Conservation (phyloP, 345 rosid species). For the Viola odorata region DNA sequence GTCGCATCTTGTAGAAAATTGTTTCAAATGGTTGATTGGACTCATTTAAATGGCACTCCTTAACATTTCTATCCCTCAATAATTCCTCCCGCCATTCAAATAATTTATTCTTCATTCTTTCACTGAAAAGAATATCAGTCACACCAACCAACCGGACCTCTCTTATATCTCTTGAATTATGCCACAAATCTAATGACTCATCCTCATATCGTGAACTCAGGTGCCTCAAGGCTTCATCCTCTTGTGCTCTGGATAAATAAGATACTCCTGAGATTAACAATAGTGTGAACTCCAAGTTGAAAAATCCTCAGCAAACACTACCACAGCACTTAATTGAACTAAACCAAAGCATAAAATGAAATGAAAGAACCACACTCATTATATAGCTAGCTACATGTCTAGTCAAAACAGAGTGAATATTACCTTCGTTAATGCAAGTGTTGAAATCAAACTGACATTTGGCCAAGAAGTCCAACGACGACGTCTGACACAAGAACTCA, state of each 20-base stretch:
- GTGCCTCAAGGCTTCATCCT: slow-evolving; percentile 42
- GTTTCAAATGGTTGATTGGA: slow-evolving; percentile 42
- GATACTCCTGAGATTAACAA: slow-evolving; percentile 70
- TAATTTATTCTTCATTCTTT: slow-evolving; percentile 67
- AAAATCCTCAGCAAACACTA: background rate
- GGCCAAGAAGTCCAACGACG: slow-evolving; percentile 81
- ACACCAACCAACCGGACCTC: slow-evolving; percentile 43
- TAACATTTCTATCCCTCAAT: slow-evolving; percentile 29
- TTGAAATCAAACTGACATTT: slow-evolving; percentile 91
- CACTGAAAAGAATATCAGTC: slow-evolving; percentile 62
- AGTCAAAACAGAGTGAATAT: background rate
- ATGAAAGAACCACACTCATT: background rate
- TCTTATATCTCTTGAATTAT: background rate
- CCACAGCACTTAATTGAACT: background rate
- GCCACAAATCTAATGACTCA: slow-evolving; percentile 25
- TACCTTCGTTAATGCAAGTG: slow-evolving; percentile 73
- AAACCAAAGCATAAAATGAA: too few relatives aligned
- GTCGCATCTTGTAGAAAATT: slow-evolving; percentile 61
- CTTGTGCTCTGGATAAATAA: slow-evolving; percentile 88
- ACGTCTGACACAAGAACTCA: slow-evolving; percentile 84
- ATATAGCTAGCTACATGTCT: background rate
- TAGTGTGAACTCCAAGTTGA: too few relatives aligned
- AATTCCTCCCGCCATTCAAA: slow-evolving; percentile 59
- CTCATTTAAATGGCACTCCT: slow-evolving; percentile 13
- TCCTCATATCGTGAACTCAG: slow-evolving; percentile 26